Conservation (phyloP, 495 filamentous ascomycete genomes). For the Penicillium tannophilum region DNA sequence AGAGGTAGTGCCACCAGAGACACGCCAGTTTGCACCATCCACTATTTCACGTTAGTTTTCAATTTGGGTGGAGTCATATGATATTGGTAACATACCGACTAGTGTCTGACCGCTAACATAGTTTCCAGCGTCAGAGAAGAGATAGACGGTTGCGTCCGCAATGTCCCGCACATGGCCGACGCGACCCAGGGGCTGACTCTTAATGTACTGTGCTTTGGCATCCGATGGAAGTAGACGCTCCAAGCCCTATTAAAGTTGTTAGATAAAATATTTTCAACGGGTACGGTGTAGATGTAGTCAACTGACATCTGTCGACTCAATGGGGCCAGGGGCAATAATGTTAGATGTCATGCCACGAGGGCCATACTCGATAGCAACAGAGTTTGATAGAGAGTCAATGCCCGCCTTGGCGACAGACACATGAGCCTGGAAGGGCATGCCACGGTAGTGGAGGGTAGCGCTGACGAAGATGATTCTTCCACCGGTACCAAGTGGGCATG, state of each 20-base stretch:
- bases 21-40: constrained; percentile 50
- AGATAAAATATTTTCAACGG: background rate
- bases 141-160: constrained; percentile 85
- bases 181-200: constrained; percentile 66
- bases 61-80: background rate
- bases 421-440: constrained; percentile 80
- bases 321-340: constrained; percentile 80
- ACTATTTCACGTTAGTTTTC: constrained; percentile 30
- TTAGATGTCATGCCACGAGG: constrained; percentile 89
- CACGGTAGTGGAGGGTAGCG: constrained; percentile 87
- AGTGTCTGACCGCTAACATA: constrained; percentile 79
- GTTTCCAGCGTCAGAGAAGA: constrained; percentile 81
- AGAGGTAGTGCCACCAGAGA: constrained; percentile 41
- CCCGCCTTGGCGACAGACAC: constrained; percentile 89
- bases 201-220: constrained; percentile 31
- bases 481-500: constrained; percentile 58
- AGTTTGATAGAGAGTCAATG: constrained; percentile 77
- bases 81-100: constrained; percentile 52
- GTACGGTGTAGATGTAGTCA: background rate
- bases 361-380: constrained; percentile 81
- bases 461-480: constrained; percentile 88
- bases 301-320: constrained; percentile 62
- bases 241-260: constrained; percentile 32
- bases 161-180: constrained; percentile 85
- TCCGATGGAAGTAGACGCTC: constrained; percentile 46